Base-by-base conservation (phyloP, 306 rosid species). In the Vigna angularis region DNA sequence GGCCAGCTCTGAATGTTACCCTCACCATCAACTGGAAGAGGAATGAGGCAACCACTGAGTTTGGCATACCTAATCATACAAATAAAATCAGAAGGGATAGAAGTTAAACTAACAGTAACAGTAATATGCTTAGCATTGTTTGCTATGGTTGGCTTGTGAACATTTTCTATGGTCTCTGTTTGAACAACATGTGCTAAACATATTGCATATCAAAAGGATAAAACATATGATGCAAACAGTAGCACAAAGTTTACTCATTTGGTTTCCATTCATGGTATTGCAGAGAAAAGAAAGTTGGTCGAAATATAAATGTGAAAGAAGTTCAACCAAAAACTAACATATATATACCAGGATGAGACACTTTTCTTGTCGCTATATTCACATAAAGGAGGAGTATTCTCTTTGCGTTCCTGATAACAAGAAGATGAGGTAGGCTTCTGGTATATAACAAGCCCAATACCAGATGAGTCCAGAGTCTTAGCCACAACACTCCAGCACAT, bases 361-460 rank as follows among this genome's bases (percentile, higher is more conserved):
- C 78, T 85, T 83, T 78, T 88, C 63, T 68, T 63, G 34, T 85
- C 85, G 44, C 67, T 73, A 58, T 69, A 52, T 57, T 83, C 84
- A 82, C 98, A 93, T 8, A 93, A n/a, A 55, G 93, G 96, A 38
- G 90, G 91, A 62, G 80, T 57, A 1, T 72, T 81, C 74, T 73
- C 64, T 76, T 79, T 70, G 44, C 87, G 90, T 51, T 86, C 72
- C 44, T 73, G 76, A 51, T 89, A 93, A 86, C 94, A 88, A 50
- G 88, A 85, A 72, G 85, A 18, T 34, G 96, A 83, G 67, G 68
- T 85, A 51, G 98, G 98, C 85, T 89, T 93, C 72, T 88, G 96
- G 81, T 89, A 93, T 82, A 93, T 90, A 59, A 93, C 96, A 52
- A 90, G 89, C 48, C 98, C 98, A 81, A 93, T 88, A 78, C 96